Evolutionary conservation across 2,329 filamentous ascomycete species (phyloP).

Genomic region (Diaporthe citriasiana): DNA sequence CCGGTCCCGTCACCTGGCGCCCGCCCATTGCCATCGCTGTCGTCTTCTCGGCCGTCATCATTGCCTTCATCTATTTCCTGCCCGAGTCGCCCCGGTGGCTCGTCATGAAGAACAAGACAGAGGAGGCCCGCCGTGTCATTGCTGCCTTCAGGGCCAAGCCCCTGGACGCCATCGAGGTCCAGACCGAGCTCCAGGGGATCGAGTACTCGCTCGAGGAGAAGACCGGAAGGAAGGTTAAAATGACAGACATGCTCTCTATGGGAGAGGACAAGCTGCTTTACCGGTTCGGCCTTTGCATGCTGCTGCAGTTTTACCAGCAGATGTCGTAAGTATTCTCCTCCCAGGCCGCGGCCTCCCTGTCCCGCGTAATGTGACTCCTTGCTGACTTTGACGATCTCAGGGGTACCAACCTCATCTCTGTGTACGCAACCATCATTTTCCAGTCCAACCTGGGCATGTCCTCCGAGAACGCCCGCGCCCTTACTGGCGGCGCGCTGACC

Average conservation of each 20-base stretch:
- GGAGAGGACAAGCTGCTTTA: constrained; percentile 65
- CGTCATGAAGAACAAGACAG: constrained; percentile 38
- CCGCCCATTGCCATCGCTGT: constrained; percentile 41
- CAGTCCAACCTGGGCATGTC: constrained; percentile 57
- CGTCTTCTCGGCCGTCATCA: constrained; percentile 41
- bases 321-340: constrained; percentile 52
- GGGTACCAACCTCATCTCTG: constrained; percentile 63
- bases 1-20: constrained; percentile 44
- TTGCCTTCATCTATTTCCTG: constrained; percentile 39
- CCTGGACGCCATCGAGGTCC: constrained; percentile 39
- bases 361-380: not conserved
- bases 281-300: constrained; percentile 64
- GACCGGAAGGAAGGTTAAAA: constrained; percentile 51
- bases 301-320: constrained; percentile 65
- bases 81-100: constrained; percentile 44
- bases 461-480: constrained; percentile 55
- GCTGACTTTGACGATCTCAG: constrained; percentile 5
- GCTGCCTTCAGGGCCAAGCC: constrained; percentile 43
- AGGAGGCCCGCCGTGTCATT: constrained; percentile 41
- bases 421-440: constrained; percentile 60
- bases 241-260: constrained; percentile 62
- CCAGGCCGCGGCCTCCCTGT: not conserved
- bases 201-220: constrained; percentile 50
- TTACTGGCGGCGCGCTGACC: constrained; percentile 65
- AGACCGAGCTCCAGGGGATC: constrained; percentile 40